phyloP scores from a whole-genome alignment of 495 filamentous ascomycete genomes.

The Pseudoneurospora amorphoporcata region DNA sequence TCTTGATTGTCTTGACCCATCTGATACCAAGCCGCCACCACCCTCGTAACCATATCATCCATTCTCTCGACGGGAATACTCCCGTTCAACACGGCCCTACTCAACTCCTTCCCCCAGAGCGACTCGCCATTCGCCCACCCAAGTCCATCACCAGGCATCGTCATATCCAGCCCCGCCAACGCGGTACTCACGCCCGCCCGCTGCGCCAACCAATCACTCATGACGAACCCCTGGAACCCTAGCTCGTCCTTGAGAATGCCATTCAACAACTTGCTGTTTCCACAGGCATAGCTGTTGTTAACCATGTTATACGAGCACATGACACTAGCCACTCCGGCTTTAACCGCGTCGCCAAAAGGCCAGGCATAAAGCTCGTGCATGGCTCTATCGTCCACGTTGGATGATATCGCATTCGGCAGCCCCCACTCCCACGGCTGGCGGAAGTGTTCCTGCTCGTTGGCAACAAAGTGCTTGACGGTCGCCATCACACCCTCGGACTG shows the following conservation, averaged over 20 bases:
- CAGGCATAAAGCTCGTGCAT: slow-evolving; percentile 81
- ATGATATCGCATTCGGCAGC: slow-evolving; percentile 60
- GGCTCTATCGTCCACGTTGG: slow-evolving; percentile 74
- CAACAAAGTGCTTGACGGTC: slow-evolving; percentile 63
- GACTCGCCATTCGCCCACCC: slow-evolving; percentile 65
- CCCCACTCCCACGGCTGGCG: slow-evolving; percentile 77
- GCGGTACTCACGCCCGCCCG: slow-evolving; percentile 70
- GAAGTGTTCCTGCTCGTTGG: slow-evolving; percentile 67
- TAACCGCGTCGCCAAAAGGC: slow-evolving; percentile 81
- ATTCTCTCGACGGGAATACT: slow-evolving; percentile 73
- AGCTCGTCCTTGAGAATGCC: slow-evolving; percentile 91
- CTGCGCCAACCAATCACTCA: slow-evolving; percentile 90
- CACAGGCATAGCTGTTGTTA: slow-evolving; percentile 85
- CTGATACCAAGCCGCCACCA: slow-evolving; percentile 91
- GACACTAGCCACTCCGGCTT: slow-evolving; percentile 74
- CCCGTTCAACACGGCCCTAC: slow-evolving; percentile 67
- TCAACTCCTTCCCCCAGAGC: slow-evolving; percentile 73
- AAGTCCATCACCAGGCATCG: slow-evolving; percentile 87
- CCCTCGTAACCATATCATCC: slow-evolving; percentile 88
- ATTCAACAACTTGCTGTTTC: slow-evolving; percentile 86
- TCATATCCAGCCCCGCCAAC: slow-evolving; percentile 83
- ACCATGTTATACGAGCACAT: slow-evolving; percentile 90
- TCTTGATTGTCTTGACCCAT: slow-evolving; percentile 67
- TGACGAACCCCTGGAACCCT: slow-evolving; percentile 89
- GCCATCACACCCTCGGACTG: slow-evolving; percentile 65